A percentile compares a stretch with the other conserved stretches of the same genome.
These are phyloP conservation scores for Nakazawaea populi DNA, from an alignment of 805 yeast species.

Conservation along the genomic window DNA sequence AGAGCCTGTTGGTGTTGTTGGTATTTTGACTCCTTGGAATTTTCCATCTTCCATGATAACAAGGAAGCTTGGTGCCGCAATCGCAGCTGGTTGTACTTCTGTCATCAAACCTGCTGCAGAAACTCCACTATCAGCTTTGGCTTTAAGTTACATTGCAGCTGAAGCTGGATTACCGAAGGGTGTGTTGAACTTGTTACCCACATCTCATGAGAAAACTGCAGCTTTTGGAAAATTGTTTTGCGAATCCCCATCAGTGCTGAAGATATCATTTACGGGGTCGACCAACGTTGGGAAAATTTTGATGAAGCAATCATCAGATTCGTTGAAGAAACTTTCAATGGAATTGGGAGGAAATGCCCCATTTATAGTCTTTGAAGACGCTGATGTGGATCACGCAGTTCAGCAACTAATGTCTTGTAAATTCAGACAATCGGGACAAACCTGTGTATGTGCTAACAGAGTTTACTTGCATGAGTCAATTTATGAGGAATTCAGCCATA, in stretches of 20 bases:
- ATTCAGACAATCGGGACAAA: slow-evolving; percentile 75
- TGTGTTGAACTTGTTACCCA: slow-evolving; percentile 56
- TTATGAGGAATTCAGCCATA: slow-evolving; percentile 55
- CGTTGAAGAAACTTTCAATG: slow-evolving; percentile 64
- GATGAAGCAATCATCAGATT: slow-evolving; percentile 53
- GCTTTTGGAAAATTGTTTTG: slow-evolving; percentile 53
- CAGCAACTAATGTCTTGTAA: slow-evolving; percentile 62
- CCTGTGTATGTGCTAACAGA: slow-evolving; percentile 78
- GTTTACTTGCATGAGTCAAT: slow-evolving; percentile 57
- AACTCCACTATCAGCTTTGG: slow-evolving; percentile 71
- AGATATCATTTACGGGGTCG: slow-evolving; percentile 76
- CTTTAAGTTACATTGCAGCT: slow-evolving; percentile 52
- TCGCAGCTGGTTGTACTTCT: slow-evolving; percentile 76
- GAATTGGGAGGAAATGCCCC: slow-evolving; percentile 86
- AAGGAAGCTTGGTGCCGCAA: slow-evolving; percentile 67
- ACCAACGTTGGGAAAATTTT: slow-evolving; percentile 66
- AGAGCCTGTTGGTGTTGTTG: slow-evolving; percentile 81
- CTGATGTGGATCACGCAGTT: slow-evolving; percentile 60
- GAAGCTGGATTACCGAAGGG: slow-evolving; percentile 73
- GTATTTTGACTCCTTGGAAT: slow-evolving; percentile 80
- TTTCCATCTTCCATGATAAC: slow-evolving; percentile 79
- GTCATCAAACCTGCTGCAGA: slow-evolving; percentile 75
- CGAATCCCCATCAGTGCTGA: slow-evolving; percentile 49
- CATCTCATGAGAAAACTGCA: slow-evolving; percentile 33
- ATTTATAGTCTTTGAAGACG: slow-evolving; percentile 68